Conservation (phyloP, 192 early-diverging fungal species). For the Linnemannia zychae region DNA sequence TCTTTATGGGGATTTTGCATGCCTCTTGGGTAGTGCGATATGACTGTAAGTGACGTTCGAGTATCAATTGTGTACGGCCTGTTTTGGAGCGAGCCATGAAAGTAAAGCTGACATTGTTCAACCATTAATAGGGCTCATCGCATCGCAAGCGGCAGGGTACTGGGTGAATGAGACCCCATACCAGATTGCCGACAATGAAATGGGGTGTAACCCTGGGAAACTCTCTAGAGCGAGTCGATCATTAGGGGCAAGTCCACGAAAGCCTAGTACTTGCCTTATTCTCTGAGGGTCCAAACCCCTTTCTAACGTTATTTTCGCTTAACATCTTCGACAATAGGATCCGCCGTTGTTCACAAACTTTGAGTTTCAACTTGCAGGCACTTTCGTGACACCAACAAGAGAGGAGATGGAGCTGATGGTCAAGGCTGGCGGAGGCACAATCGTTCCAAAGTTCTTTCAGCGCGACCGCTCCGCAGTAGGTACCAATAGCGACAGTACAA, state of each 20-base stretch:
- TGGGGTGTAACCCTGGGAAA: conserved; percentile 25
- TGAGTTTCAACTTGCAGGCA: conserved; percentile 41
- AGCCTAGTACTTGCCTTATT: neutral
- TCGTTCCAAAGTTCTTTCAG: conserved; percentile 33
- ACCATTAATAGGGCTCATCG: conserved; percentile 18
- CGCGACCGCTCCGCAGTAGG: conserved; percentile 1
- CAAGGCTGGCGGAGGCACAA: conserved; percentile 30
- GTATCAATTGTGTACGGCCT: too few relatives aligned
- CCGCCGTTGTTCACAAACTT: conserved; percentile 25
- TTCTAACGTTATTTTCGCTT: neutral
- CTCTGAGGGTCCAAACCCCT: neutral
- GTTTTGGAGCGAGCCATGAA: neutral
- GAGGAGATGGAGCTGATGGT: conserved; percentile 42
- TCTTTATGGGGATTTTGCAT: conserved; percentile 29
- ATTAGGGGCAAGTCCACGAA: conserved; percentile 36
- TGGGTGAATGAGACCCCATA: conserved; percentile 37
- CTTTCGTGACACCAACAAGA: conserved; percentile 15
- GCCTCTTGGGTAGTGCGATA: conserved; percentile 39
- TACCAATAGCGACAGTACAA: neutral
- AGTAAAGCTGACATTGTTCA: neutral
- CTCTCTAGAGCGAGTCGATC: conserved; percentile 14
- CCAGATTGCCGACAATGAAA: conserved; percentile 40
- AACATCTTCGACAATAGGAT: conserved; percentile 11
- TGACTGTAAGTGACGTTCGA: conserved; percentile 29
- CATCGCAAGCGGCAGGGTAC: conserved; percentile 36